Conservation (phyloP, 352 stramenopile genomes). For the Elongisporangium prolatum region DNA sequence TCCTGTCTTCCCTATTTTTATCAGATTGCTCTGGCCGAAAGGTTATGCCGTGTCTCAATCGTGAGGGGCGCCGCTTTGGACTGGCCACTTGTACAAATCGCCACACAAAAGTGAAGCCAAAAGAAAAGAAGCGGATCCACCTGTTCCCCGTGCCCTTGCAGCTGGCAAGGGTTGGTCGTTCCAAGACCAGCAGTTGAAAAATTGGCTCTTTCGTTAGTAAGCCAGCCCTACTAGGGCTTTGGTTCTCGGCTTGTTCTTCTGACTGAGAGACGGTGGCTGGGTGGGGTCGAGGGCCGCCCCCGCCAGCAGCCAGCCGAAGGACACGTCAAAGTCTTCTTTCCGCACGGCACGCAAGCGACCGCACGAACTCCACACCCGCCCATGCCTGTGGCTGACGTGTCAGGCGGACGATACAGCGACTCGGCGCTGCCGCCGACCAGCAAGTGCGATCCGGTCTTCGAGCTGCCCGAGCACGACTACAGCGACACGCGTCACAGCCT, state of each 20-base stretch:
- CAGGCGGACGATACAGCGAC: constrained; percentile 31
- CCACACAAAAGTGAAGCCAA: not conserved
- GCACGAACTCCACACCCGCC: not conserved
- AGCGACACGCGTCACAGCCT: constrained; percentile 58
- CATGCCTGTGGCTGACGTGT: too few relatives aligned
- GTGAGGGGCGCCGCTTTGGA: not conserved
- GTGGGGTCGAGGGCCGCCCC: too few relatives aligned
- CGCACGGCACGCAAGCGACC: not conserved
- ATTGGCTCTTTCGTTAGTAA: not conserved
- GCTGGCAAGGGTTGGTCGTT: not conserved
- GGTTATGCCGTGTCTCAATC: not conserved
- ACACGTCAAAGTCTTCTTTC: not conserved
- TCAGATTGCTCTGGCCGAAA: not conserved
- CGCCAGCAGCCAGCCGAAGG: constrained; percentile 7
- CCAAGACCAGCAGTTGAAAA: not conserved
- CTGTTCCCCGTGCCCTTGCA: not conserved
- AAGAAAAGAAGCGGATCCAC: not conserved
- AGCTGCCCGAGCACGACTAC: constrained; percentile 21
- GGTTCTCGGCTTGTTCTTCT: not conserved
- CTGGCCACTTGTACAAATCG: not conserved
- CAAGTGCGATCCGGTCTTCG: constrained; percentile 33
- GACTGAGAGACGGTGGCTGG: not conserved
- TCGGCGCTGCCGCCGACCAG: constrained; percentile 37
- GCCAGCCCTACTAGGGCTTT: not conserved
- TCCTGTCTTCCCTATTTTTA: not conserved